Base-by-base conservation (phyloP, 768 basidiomycete genomes). In the Leccinum boreale region DNA sequence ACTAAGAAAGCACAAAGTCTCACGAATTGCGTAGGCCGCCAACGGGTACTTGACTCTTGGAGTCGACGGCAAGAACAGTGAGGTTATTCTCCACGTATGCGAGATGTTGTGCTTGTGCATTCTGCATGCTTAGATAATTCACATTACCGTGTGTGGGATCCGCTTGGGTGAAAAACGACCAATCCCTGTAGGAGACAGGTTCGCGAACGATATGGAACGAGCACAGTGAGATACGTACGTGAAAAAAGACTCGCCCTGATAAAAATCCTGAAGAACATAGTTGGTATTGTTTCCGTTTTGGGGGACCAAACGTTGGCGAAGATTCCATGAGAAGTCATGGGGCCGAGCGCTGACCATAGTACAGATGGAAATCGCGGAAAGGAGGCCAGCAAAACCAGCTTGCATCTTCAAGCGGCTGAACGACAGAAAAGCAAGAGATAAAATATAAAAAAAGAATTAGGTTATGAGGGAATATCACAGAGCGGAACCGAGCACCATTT, bases 81-180 rank as follows among this genome's bases (percentile, higher is more conserved):
- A 80, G 76, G 19, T 77, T 77, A 59, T 81, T 79, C 59, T 85
- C 77, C 45, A 89, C 81, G 61, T 79, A 85, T 2, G 86, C 84
- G 33, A 92, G 80, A 0, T 79, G 77, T 39, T 81, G 76, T 17
- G 65, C 58, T 52, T 70, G 67, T 9, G 88, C 89, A 14, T 84
- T 73, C 1, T 68, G 61, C 61, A 72, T 62, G 50, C 64, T 71
- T 60, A 84, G 72, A 66, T 82, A 92, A 55, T 82, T 79, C 52
- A 93, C 91, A 35, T 72, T 74, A 9, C 90, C 90, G 59, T 82
- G 72, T 1, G 90, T 91, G 1, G 90, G 90, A 69, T 92, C 90
- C 4, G 68, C 2, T 3, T 59, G 73, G 19, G 75, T 74, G 71
- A 80, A 88, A 73, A 86, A 92, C 28, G 81, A 72, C 85, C 85